A percentile compares a stretch with the other conserved stretches of the same genome.
Evolutionary conservation across 2,329 filamentous ascomycete genomes (phyloP).

Genomic region (Colletotrichum agaves): DNA sequence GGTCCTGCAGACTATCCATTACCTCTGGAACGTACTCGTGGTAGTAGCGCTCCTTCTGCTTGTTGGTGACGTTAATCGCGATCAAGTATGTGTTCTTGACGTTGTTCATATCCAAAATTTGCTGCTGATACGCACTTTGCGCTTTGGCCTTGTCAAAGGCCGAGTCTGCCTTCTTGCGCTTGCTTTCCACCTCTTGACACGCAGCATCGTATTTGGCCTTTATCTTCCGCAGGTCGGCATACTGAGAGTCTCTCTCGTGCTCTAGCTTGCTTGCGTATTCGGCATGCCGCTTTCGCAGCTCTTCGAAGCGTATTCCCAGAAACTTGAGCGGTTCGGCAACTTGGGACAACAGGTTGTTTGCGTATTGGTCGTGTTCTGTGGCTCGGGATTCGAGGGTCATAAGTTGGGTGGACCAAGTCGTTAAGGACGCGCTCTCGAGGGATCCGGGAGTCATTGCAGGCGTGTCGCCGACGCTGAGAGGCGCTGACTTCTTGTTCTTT

Average conservation of each 20-base stretch:
- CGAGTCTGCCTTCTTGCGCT: slow-evolving; percentile 93
- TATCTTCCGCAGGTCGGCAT: slow-evolving; percentile 85
- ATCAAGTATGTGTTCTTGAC: slow-evolving; percentile 98
- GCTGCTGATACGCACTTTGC: slow-evolving; percentile 90
- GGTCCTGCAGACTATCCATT: slow-evolving; percentile 91
- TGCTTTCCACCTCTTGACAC: slow-evolving; percentile 94
- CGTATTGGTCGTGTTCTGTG: slow-evolving; percentile 87
- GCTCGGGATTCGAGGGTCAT: slow-evolving; percentile 89
- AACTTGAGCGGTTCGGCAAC: slow-evolving; percentile 89
- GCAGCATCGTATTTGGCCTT: slow-evolving; percentile 93
- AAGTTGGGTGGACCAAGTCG: slow-evolving; percentile 95
- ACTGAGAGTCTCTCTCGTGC: slow-evolving; percentile 86
- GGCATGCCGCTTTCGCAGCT: slow-evolving; percentile 88
- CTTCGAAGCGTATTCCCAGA: slow-evolving; percentile 81
- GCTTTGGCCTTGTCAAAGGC: slow-evolving; percentile 96
- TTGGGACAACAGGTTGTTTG: slow-evolving; percentile 79
- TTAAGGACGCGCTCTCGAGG: slow-evolving; percentile 94
- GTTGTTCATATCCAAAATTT: slow-evolving; percentile 95
- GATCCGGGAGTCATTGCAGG: slow-evolving; percentile 94
- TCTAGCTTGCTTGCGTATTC: slow-evolving; percentile 92
- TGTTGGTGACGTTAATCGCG: slow-evolving; percentile 95
- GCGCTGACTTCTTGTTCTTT: slow-evolving; percentile 89
- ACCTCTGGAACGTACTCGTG: slow-evolving; percentile 96
- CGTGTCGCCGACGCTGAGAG: slow-evolving; percentile 91
- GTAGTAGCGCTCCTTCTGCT: slow-evolving; percentile 97